Conservation (phyloP, 208 protist genomes). For the Zelonia costaricensis region DNA sequence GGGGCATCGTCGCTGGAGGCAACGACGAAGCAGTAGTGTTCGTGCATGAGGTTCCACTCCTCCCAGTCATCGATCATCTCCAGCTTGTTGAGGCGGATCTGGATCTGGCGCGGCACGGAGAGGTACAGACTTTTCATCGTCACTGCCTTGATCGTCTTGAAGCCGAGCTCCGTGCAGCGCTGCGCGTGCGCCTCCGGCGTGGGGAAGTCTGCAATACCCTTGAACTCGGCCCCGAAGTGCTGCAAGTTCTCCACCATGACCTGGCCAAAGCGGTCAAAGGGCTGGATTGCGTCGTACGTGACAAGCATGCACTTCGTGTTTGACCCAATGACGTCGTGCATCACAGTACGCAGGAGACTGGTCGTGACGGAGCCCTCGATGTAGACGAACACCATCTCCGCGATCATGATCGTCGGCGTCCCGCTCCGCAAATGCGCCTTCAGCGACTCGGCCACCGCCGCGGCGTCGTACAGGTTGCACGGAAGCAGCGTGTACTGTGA, state of each 20-base stretch:
- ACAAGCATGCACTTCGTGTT: constrained; percentile 59
- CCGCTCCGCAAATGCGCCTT: constrained; percentile 42
- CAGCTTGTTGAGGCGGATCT: constrained; percentile 71
- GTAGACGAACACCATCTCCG: constrained; percentile 93
- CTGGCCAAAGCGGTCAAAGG: constrained; percentile 85
- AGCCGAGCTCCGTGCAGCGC: constrained; percentile 68
- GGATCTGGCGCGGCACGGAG: constrained; percentile 61
- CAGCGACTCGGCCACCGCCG: constrained; percentile 43
- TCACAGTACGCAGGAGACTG: constrained; percentile 49
- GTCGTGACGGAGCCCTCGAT: constrained; percentile 72
- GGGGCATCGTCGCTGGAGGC: constrained; percentile 48
- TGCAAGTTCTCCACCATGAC: constrained; percentile 88
- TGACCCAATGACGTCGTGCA: constrained; percentile 52
- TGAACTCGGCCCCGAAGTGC: constrained; percentile 60
- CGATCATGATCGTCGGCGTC: constrained; percentile 79
- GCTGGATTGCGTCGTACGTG: constrained; percentile 87
- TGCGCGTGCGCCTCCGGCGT: constrained; percentile 68
- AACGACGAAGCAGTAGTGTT: constrained; percentile 91
- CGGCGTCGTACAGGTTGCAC: constrained; percentile 63
- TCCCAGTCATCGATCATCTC: constrained; percentile 94
- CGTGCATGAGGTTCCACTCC: constrained; percentile 92
- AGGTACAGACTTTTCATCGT: constrained; percentile 86
- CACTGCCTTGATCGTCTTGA: constrained; percentile 56
- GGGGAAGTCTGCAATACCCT: constrained; percentile 73
- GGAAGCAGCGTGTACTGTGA: constrained; percentile 60